Base-by-base conservation (phyloP, 2,329 filamentous ascomycete species). In the Fusarium vanettenii region DNA sequence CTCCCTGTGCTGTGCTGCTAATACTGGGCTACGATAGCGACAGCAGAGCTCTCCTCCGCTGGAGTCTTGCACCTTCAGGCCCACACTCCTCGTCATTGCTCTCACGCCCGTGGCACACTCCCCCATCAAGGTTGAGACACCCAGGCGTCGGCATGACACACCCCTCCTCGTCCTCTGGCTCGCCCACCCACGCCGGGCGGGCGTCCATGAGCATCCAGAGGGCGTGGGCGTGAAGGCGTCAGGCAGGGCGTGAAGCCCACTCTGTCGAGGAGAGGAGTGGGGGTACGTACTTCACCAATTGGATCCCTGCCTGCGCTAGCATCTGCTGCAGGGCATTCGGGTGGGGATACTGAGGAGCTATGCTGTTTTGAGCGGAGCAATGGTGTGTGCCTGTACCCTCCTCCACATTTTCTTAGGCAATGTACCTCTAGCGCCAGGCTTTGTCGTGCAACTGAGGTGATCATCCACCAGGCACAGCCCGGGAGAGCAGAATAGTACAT, bases 381-480 rank as follows among this genome's bases (percentile, higher is more conserved):
- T 67, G 76, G 72, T 72, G 72, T 69, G 70, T 68, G 70, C 72
- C 69, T 74, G 78, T 80, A 79, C 79, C 74, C 73, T 79, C 74
- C 78, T 77, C 73, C 76, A 75, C 71, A 75, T 73, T 76, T 79
- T 76, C 68, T 66, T 76, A 80, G 79, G 73, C 75, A 80, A 72
- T 71, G 79, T 80, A 79, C 79, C 70, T 77, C 70, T 75, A 76
- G 68, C 71, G 74, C 72, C 68, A 78, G 77, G 66, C 67, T 69
- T 59, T 61, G 66, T 72, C 72, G 68, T 72, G 71, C 72, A 71
- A 76, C 75, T 59, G 56, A 55, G 48, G 48, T 80, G 75, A 77
- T 80, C 78, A 78, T 79, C 77, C 71, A 78, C 70, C 72, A 79
- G 64, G 78, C 76, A 78, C 76, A 74, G 79, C 78, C 75, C 75